Base-by-base conservation (phyloP, 31 red algal genomes). In the Endocladia muricata region DNA sequence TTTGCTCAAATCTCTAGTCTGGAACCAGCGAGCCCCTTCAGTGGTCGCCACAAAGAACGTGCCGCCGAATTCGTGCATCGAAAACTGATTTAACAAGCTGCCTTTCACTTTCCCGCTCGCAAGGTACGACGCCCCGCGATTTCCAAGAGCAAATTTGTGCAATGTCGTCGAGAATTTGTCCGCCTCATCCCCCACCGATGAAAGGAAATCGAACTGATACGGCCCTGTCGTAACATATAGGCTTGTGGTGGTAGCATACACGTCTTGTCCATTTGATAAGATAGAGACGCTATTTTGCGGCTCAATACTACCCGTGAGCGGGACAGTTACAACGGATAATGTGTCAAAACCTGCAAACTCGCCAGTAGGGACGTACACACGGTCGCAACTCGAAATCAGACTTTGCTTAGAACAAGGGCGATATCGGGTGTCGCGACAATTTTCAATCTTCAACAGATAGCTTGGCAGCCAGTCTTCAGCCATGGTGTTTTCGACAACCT, bases 381-480 rank as follows among this genome's bases (percentile, higher is more conserved):
- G 54, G 28, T 30, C 48, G 34, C 87, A 91, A 23, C 56, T 65
- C 0, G 70, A 68, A 59, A 73, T 73, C 33, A 76, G 47, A 38
- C 81, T 62, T 22, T 23, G 58, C 26, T 49, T 4, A 15, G 52
- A 62, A 48, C 7, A 35, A 13, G 22, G 43, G 30, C 0, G n/a
- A 33, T 29, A 21, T 22, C n/a, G n/a, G 1, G 73, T 37, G 15
- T 68, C 36, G 28, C 38, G 37, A 44, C 76, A 59, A 29, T 54
- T 61, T 7, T 68, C 65, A 30, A 37, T 26, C 33, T 66, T 33
- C 74, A 82, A 63, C 38, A 70, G 74, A 57, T 83, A 91, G 32
- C 70, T 77, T 28, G 87, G 87, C 35, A 91, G 51, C 87, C 87
- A 91, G 40, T 91, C 62, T n/a, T 66, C 87, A 23, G 79, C 41